phyloP scores from a whole-genome alignment of 306 rosid species.

The Echinosophora koreensis region DNA sequence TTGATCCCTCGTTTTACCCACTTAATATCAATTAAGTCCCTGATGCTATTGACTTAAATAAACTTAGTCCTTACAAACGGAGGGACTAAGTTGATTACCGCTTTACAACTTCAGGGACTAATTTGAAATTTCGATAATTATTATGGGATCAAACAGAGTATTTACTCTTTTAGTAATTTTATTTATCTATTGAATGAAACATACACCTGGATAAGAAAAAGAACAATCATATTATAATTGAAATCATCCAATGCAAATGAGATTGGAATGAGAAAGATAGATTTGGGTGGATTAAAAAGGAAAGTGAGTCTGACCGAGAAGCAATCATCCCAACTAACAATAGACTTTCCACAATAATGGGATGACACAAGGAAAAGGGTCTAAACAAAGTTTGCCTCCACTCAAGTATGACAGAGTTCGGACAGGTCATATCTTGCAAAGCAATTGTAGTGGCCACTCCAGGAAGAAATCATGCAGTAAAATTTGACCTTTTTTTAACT shows the following conservation, averaged over 20 bases:
- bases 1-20: too few relatives aligned
- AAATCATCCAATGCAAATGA: background rate
- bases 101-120: too few relatives aligned
- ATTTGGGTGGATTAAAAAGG: background rate
- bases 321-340: conserved; percentile 39
- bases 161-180: background rate
- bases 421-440: conserved; percentile 41
- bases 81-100: too few relatives aligned
- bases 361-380: conserved; percentile 24
- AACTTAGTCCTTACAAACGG: too few relatives aligned
- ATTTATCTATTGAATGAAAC: background rate
- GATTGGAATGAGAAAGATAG: background rate
- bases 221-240: too few relatives aligned
- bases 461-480: background rate
- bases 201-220: conserved; percentile 2
- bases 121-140: too few relatives aligned
- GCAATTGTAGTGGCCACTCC: conserved; percentile 25
- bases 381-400: conserved; percentile 44
- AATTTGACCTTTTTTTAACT: background rate
- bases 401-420: conserved; percentile 29
- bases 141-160: too few relatives aligned
- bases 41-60: too few relatives aligned
- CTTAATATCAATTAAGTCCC: too few relatives aligned
- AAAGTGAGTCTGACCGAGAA: background rate
- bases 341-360: conserved; percentile 44